Conservation (phyloP, 1,284 basidiomycete species). For the Puccinia horiana region DNA sequence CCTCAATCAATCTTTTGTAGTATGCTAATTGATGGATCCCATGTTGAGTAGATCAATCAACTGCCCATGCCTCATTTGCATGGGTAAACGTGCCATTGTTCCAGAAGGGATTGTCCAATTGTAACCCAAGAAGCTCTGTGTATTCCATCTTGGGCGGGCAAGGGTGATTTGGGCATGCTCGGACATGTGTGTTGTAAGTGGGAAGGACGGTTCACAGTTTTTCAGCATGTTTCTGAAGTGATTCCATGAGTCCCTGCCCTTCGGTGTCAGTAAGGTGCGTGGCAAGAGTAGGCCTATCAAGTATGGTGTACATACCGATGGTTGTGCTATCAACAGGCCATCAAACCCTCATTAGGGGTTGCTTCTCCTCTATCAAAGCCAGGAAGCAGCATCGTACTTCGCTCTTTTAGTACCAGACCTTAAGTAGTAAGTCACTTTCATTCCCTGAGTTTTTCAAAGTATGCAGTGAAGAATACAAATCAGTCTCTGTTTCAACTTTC, state of each 20-base stretch:
- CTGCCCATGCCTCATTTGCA: not conserved
- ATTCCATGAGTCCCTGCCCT: not conserved
- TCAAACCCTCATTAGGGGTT: not conserved
- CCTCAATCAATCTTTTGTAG: not conserved
- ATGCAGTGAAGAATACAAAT: too few species aligned
- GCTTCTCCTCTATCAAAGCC: slow-evolving; percentile 3
- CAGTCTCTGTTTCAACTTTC: too few species aligned
- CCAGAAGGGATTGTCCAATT: not conserved
- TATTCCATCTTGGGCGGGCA: not conserved
- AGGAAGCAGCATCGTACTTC: not conserved
- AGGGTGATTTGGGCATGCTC: not conserved
- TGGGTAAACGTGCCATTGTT: slow-evolving; percentile 6
- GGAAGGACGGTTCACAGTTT: not conserved
- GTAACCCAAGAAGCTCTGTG: not conserved
- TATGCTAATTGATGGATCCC: not conserved
- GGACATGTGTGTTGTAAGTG: not conserved
- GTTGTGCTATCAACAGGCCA: too few species aligned
- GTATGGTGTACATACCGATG: too few species aligned
- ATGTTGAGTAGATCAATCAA: slow-evolving; percentile 1
- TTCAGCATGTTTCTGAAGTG: too few species aligned
- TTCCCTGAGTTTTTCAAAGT: not conserved
- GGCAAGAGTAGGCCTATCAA: too few species aligned
- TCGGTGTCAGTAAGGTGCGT: too few species aligned
- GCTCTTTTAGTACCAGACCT: slow-evolving; percentile 14
- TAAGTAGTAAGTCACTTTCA: not conserved